Base-by-base conservation (phyloP, 768 basidiomycete species). In the Boletus rufocinnamomeus region DNA sequence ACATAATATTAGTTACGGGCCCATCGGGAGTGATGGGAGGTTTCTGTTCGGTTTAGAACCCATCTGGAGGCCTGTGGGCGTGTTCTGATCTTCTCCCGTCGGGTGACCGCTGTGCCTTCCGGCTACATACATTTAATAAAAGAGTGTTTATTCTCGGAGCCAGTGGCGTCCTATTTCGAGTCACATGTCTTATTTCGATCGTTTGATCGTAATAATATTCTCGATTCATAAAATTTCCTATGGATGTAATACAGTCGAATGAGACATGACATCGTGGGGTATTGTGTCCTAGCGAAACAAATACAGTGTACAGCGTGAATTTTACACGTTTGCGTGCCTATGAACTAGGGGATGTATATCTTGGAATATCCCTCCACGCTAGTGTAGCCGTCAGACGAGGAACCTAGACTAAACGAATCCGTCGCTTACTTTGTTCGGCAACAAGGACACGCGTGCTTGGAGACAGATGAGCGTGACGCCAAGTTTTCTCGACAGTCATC, bases 401-500 rank as follows among this genome's bases (percentile, higher is more conserved):
- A 3, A 11, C 34, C 52, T 7, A 8, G 8, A 43, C 23, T n/a
- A 37, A 9, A 13, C 25, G 23, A 23, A 32, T 43, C 28, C 21
- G 5, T 50, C 27, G 68, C 81, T 65, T 63, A 82, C 82, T 61
- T 74, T 57, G 71, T 67, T 58, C 82, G 77, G 66, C 82, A 83
- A 62, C 82, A 84, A 0, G 82, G 82, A 50, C 82, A 84, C 1
- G 72, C 74, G 54, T 83, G 82, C 56, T 79, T 81, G 9, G 81
- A 77, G 28, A 79, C 78, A 0, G 80, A 70, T 9, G 75, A 69
- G 3, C 82, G 79, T 3, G 82, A 78, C 16, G 82, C 82, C 44
- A 83, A 68, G 66, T 83, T 83, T 56, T 76, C 75, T 56, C 82
- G 75, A 58, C 82, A 83, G 67, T 84, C 82, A 41, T 83, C 81